phyloP scores from a whole-genome alignment of 257 asterid genomes.

The Penstemon davidsonii region DNA sequence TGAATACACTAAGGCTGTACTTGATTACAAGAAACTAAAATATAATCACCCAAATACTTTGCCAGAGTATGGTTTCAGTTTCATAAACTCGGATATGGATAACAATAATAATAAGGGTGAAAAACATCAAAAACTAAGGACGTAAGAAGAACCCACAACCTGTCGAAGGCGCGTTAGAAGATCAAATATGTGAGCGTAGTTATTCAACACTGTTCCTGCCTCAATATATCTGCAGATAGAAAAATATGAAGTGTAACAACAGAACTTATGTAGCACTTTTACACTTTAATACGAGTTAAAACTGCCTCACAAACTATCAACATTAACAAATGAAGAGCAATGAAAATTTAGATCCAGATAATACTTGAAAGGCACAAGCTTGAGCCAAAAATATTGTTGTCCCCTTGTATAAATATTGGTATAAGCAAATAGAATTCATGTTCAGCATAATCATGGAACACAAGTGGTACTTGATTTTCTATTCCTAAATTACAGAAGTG shows the following conservation, averaged over 20 bases:
- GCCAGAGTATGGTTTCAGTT: neutral
- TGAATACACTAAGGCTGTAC: too few relatives aligned
- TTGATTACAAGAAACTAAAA: too few relatives aligned
- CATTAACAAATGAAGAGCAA: neutral
- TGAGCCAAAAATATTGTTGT: neutral
- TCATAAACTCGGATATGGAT: neutral
- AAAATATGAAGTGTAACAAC: constrained; percentile 3
- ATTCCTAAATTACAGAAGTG: constrained; percentile 12
- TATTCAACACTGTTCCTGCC: constrained; percentile 74
- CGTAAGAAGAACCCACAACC: constrained; percentile 42
- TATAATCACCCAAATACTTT: neutral
- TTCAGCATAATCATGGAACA: constrained; percentile 14
- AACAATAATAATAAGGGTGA: neutral
- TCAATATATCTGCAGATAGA: constrained; percentile 64
- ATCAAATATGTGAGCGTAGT: constrained; percentile 94
- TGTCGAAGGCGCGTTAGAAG: constrained; percentile 92
- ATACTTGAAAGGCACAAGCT: neutral
- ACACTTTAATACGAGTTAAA: constrained; percentile 4
- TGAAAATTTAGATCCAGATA: neutral
- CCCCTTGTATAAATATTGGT: neutral
- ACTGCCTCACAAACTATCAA: constrained; percentile 2
- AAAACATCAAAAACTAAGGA: constrained; percentile 22
- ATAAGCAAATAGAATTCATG: constrained; percentile 14
- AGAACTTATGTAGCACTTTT: neutral
- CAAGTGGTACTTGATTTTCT: constrained; percentile 5